Evolutionary conservation across 495 filamentous ascomycete species (phyloP).

Genomic region (Aspergillus ellipticus): DNA sequence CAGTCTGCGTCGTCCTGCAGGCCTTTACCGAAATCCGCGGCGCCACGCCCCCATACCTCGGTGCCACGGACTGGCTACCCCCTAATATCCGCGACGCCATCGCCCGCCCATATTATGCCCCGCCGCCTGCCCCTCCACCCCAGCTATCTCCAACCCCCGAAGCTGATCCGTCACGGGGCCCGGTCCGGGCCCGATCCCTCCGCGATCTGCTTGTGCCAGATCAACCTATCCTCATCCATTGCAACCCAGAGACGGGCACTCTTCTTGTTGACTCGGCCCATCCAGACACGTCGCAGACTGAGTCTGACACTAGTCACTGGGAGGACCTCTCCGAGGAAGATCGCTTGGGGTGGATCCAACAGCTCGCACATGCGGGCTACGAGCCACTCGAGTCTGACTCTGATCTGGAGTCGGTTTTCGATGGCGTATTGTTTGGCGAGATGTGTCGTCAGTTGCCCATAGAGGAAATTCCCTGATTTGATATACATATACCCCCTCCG

Average conservation of each 20-base stretch:
- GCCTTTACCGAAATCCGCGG: slow-evolving; percentile 64
- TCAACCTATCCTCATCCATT: neutral
- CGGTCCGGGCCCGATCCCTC: slow-evolving; percentile 1
- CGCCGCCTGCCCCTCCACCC: neutral
- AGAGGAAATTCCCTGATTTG: neutral
- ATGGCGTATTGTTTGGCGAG: slow-evolving; percentile 72
- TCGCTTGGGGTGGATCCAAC: slow-evolving; percentile 63
- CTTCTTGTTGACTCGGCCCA: slow-evolving; percentile 9
- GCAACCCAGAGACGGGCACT: slow-evolving; percentile 4
- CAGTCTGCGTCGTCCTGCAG: slow-evolving; percentile 62
- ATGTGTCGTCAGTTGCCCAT: slow-evolving; percentile 43
- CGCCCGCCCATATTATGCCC: slow-evolving; percentile 15
- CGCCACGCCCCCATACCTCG: slow-evolving; percentile 53
- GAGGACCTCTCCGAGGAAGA: slow-evolving; percentile 58
- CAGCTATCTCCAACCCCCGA: neutral
- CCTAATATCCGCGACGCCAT: slow-evolving; percentile 26
- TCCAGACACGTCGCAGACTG: neutral
- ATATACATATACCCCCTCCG: neutral
- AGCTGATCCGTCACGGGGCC: neutral
- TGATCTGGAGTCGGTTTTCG: slow-evolving; percentile 57
- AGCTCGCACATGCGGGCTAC: slow-evolving; percentile 64
- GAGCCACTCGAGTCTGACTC: slow-evolving; percentile 59
- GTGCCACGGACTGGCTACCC: slow-evolving; percentile 45
- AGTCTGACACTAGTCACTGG: slow-evolving; percentile 52
- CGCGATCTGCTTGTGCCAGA: neutral